Conservation (phyloP, 768 basidiomycete genomes). For the Coprinopsis marcescibilis region DNA sequence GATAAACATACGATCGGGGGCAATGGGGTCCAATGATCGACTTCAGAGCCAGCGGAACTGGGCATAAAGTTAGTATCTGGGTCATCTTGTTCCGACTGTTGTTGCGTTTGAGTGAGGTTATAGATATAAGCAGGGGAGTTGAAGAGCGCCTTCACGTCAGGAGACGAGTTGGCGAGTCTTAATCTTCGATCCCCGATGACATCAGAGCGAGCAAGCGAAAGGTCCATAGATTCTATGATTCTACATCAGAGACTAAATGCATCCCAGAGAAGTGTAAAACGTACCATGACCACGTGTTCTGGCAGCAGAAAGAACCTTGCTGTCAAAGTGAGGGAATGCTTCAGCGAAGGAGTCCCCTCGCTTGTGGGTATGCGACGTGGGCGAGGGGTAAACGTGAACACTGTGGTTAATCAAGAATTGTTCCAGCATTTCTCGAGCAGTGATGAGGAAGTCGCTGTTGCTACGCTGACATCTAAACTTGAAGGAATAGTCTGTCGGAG, state of each 20-base stretch:
- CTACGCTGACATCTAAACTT: slow-evolving; percentile 94
- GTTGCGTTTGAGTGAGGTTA: slow-evolving; percentile 35
- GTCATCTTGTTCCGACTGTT: slow-evolving; percentile 61
- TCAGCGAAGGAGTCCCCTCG: slow-evolving; percentile 91
- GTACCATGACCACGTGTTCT: slow-evolving; percentile 59
- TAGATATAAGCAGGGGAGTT: slow-evolving; percentile 82
- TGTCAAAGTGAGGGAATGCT: slow-evolving; percentile 94
- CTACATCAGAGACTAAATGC: slow-evolving; percentile 4
- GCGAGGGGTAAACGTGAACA: slow-evolving; percentile 75
- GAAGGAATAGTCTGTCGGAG: slow-evolving; percentile 78
- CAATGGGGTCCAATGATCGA: slow-evolving; percentile 74
- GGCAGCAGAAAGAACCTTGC: slow-evolving; percentile 82
- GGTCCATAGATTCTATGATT: slow-evolving; percentile 64
- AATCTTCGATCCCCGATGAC: slow-evolving; percentile 68
- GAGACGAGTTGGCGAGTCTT: slow-evolving; percentile 83
- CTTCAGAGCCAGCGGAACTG: slow-evolving; percentile 34
- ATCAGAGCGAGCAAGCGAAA: slow-evolving; percentile 56
- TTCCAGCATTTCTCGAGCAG: slow-evolving; percentile 89
- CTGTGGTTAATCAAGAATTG: slow-evolving; percentile 84
- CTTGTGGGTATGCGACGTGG: slow-evolving; percentile 74
- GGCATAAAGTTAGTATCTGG: slow-evolving; percentile 50
- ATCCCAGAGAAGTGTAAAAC: slow-evolving; percentile 12
- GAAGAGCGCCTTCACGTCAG: slow-evolving; percentile 94
- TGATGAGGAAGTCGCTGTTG: slow-evolving; percentile 88
- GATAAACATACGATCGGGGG: slow-evolving; percentile 60